Evolutionary conservation across 257 asterid species (phyloP).

Genomic region (Echium plantagineum): DNA sequence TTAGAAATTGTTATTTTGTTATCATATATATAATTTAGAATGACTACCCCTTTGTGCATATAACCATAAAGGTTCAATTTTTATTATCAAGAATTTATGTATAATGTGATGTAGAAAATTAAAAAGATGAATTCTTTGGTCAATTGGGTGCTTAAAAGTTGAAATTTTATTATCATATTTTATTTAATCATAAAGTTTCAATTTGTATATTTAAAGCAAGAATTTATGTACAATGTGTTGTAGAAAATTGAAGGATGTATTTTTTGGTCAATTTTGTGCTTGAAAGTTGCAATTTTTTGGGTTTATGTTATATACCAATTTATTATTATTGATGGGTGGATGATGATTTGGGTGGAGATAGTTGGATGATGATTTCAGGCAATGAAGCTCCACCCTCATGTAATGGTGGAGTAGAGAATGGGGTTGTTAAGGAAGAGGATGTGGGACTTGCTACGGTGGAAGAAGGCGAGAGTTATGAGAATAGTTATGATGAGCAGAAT

Average conservation of each 20-base stretch:
- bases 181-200: neutral
- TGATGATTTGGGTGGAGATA: neutral
- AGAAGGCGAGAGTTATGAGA: slow-evolving; percentile 15
- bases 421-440: slow-evolving; percentile 24
- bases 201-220: slow-evolving; percentile 8
- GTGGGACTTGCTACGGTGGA: slow-evolving; percentile 13
- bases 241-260: neutral
- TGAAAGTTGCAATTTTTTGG: neutral
- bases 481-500: slow-evolving; percentile 19
- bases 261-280: neutral
- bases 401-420: slow-evolving; percentile 31
- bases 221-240: slow-evolving; percentile 4
- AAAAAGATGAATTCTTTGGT: neutral
- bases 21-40: too few relatives aligned
- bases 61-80: slow-evolving; percentile 1
- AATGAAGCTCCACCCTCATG: slow-evolving; percentile 25
- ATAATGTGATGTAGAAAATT: slow-evolving; percentile 1
- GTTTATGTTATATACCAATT: neutral
- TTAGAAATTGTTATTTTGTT: neutral
- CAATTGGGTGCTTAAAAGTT: neutral
- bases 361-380: slow-evolving; percentile 43
- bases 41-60: neutral
- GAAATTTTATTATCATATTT: neutral
- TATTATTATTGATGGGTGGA: slow-evolving; percentile 16
- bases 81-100: slow-evolving; percentile 3